Evolutionary conservation across 129 eudicot species (phyloP).

Genomic region (Arctium minus): DNA sequence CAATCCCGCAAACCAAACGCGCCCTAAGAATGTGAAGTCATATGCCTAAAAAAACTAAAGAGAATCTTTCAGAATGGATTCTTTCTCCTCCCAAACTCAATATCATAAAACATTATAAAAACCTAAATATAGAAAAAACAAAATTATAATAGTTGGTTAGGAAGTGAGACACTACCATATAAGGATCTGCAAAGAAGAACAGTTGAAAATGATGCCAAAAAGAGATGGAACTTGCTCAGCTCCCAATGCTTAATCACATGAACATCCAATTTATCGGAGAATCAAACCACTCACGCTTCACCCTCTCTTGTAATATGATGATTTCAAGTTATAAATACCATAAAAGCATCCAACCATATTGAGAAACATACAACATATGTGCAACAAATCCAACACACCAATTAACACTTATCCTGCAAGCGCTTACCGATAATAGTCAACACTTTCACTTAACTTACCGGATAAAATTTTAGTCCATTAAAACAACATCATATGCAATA

Average conservation of each 20-base stretch:
- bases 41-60: no score
- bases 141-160: neutral
- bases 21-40: no score
- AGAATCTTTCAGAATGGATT: no score
- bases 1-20: no score
- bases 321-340: neutral
- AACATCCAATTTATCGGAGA: neutral
- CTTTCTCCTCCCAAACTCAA: no score
- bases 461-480: no score
- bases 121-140: no score
- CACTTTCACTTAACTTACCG: no score
- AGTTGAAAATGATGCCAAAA: neutral
- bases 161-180: neutral
- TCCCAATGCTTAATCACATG: neutral
- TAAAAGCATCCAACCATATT: neutral
- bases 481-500: no score
- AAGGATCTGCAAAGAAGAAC: neutral
- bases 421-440: no score
- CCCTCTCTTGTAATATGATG: neutral
- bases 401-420: no score
- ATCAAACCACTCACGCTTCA: slow-evolving; percentile 2
- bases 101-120: no score
- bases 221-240: neutral
- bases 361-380: neutral
- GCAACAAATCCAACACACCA: neutral